These are phyloP conservation scores for Zasmidium cellare DNA, from an alignment of 2,329 filamentous ascomycete species.

Conservation along the genomic window DNA sequence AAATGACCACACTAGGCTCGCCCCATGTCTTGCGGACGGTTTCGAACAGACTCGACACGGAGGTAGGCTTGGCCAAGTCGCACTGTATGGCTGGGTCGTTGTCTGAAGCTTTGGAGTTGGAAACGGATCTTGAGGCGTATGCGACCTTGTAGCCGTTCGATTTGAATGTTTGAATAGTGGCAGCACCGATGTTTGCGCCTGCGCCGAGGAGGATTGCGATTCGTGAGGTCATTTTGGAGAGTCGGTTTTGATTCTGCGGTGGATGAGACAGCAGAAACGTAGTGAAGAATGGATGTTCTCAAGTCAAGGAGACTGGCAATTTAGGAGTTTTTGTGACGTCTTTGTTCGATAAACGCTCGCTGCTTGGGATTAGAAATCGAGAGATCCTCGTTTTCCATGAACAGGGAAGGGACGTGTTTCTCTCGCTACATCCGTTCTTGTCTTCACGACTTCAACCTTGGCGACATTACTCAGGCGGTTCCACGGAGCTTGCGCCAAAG, in stretches of 20 bases:
- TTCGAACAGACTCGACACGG: conserved; percentile 40
- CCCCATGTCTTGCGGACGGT: conserved; percentile 39
- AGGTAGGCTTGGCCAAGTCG: conserved; percentile 40
- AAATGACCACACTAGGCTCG: conserved; percentile 46
- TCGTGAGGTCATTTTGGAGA: background rate
- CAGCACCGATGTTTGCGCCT: conserved; percentile 43
- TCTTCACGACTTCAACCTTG: no score
- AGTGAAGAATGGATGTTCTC: no score
- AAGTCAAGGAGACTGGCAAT: no score
- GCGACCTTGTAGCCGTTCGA: conserved; percentile 47
- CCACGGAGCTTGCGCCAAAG: no score
- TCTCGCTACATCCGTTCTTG: no score
- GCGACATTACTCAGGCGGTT: no score
- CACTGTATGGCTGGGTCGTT: conserved; percentile 17
- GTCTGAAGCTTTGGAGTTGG: conserved; percentile 9
- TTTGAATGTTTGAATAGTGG: conserved; percentile 40
- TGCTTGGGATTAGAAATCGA: no score
- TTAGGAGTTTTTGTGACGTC: no score
- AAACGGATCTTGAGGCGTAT: conserved; percentile 39
- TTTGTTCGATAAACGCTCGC: no score
- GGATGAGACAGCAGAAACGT: no score
- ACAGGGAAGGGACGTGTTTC: no score
- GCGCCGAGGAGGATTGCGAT: conserved; percentile 46
- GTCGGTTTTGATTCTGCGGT: background rate
- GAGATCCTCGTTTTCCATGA: no score